Evolutionary conservation across 257 asterid species (phyloP).

Genomic region (Nicotiana attenuata): DNA sequence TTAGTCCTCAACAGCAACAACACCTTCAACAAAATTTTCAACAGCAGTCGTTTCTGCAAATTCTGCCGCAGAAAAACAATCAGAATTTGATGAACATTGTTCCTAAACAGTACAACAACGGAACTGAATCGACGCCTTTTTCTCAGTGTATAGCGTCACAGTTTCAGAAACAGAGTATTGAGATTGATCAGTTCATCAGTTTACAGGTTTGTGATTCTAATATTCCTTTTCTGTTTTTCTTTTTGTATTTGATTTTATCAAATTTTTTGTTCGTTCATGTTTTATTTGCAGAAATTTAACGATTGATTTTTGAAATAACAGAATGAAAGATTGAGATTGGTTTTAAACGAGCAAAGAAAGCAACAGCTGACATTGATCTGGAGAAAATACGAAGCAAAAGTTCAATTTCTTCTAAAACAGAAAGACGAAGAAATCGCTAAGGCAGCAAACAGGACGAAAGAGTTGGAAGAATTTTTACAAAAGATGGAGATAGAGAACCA

Average conservation of each 20-base stretch:
- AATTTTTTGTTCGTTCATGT: not conserved
- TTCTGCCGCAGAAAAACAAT: conserved; percentile 11
- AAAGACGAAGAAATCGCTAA: conserved; percentile 55
- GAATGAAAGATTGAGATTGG: conserved; percentile 58
- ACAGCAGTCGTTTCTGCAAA: conserved; percentile 15
- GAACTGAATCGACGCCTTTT: conserved; percentile 16
- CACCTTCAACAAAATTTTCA: conserved; percentile 21
- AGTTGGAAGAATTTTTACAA: conserved; percentile 37
- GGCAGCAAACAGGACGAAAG: conserved; percentile 34
- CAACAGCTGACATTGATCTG: conserved; percentile 28
- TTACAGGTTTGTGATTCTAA: conserved; percentile 39
- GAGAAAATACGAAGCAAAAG: conserved; percentile 46
- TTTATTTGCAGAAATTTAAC: not conserved
- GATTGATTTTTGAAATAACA: conserved; percentile 16
- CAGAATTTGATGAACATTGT: conserved; percentile 10
- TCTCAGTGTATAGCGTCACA: conserved; percentile 27
- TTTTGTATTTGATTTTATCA: not conserved
- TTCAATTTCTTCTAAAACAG: conserved; percentile 30
- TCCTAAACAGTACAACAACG: not conserved
- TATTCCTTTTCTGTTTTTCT: not conserved
- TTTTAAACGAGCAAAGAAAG: conserved; percentile 47
- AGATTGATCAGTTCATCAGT: conserved; percentile 46
- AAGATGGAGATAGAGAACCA: conserved; percentile 47
- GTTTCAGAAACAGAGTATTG: conserved; percentile 39
- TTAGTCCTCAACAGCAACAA: conserved; percentile 21